A percentile compares a stretch with the other conserved stretches of the same genome.
These are phyloP conservation scores for Monilinia polystroma DNA, from an alignment of 2,329 filamentous ascomycete species.

Conservation along the genomic window DNA sequence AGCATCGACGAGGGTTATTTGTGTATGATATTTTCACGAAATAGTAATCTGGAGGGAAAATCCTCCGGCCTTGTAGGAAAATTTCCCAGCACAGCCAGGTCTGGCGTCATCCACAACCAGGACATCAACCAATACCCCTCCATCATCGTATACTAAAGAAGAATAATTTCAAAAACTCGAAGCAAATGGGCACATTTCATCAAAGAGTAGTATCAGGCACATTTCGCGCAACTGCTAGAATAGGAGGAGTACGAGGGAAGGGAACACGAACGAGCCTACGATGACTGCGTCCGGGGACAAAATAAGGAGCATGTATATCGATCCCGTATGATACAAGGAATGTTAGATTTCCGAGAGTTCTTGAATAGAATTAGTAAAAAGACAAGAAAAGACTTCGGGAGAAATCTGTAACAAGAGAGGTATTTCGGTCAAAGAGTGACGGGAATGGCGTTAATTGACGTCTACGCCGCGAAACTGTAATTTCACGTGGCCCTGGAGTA, in stretches of 20 bases:
- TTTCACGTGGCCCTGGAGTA: slow-evolving; percentile 1
- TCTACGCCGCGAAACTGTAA: slow-evolving; percentile 19
- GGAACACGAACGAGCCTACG: slow-evolving; percentile 7
- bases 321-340: background rate
- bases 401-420: slow-evolving; percentile 4
- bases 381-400: background rate
- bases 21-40: background rate
- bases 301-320: background rate
- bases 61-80: background rate
- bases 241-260: slow-evolving; percentile 1
- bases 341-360: background rate
- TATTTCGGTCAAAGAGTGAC: background rate
- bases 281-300: background rate
- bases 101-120: slow-evolving; percentile 5
- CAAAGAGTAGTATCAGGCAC: background rate
- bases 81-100: background rate
- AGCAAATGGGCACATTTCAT: background rate
- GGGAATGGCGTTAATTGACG: background rate
- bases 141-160: background rate
- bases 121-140: slow-evolving; percentile 2
- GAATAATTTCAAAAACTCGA: background rate
- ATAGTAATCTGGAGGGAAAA: slow-evolving; percentile 11
- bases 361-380: background rate
- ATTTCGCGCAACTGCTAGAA: slow-evolving; percentile 15
- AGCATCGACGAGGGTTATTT: background rate